Base-by-base conservation (phyloP, 139 green algal genomes). In the Chlorella sp. region DNA sequence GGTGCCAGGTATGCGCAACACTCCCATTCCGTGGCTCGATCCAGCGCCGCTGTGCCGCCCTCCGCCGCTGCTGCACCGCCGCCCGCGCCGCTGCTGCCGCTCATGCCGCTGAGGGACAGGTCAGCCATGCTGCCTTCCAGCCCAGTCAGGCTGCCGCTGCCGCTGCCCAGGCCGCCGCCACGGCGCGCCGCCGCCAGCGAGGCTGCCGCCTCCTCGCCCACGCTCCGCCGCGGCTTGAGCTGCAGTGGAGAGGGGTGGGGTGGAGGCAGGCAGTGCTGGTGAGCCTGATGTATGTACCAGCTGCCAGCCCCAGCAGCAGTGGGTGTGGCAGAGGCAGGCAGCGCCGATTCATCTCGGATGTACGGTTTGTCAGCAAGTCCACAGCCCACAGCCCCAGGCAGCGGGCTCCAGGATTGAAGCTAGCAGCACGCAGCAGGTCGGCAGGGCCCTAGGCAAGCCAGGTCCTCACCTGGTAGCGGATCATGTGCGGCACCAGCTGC, bases 401-500 rank as follows among this genome's bases (percentile, higher is more conserved):
- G n/a, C n/a, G n/a, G n/a, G n/a, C n/a, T n/a, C n/a, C n/a, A n/a
- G n/a, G n/a, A n/a, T n/a, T n/a, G n/a, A n/a, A n/a, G n/a, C n/a
- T n/a, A n/a, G n/a, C n/a, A n/a, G n/a, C n/a, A n/a, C n/a, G n/a
- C n/a, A n/a, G n/a, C n/a, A n/a, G n/a, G n/a, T n/a, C n/a, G n/a
- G n/a, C n/a, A n/a, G n/a, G n/a, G n/a, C n/a, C n/a, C n/a, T n/a
- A n/a, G n/a, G n/a, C n/a, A n/a, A n/a, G n/a, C 7, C 44, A 51
- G 9, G 7, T 70, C 30, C 23, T 62, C 4, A 82, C 60, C 87
- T 95, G 92, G 69, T 94, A 88, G 32, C 85, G 88, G 0, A 95
- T 89, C 64, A 96, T 64, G 87, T 92, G 91, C 3, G 93, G 94
- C 63, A 96, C 30, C 81, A 97, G 71, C 73, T 95, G 91, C 74